Evolutionary conservation across 164 flowering plant genomes (phyloP).

Genomic region (Umbellularia californica): DNA sequence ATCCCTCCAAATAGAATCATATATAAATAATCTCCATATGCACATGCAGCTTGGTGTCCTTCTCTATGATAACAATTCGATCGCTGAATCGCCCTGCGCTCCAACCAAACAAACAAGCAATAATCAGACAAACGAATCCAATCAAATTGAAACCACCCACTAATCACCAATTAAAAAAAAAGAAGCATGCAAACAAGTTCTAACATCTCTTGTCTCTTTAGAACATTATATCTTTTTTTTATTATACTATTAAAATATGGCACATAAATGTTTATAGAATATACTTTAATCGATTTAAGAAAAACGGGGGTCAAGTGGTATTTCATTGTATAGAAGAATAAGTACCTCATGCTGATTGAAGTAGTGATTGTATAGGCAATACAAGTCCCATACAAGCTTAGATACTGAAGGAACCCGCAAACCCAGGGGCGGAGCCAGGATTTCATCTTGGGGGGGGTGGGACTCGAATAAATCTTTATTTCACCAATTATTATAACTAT

Average conservation of each 20-base stretch:
- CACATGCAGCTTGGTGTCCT: conserved; percentile 60
- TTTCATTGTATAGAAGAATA: background rate
- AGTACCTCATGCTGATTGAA: conserved; percentile 34
- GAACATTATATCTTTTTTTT: background rate
- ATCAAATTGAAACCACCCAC: background rate
- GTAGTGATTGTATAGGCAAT: conserved; percentile 38
- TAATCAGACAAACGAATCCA: background rate
- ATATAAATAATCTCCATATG: conserved; percentile 29
- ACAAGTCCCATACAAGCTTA: conserved; percentile 36
- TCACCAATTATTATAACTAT: too few relatives aligned
- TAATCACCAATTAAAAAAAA: background rate
- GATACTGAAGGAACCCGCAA: conserved; percentile 43
- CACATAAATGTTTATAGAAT: too few relatives aligned
- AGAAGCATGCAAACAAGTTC: background rate
- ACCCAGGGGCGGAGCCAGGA: too few relatives aligned
- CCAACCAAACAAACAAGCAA: background rate
- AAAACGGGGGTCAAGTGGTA: background rate
- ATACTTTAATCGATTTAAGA: too few relatives aligned
- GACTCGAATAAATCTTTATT: too few relatives aligned
- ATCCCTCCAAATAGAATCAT: conserved; percentile 69
- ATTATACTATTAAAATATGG: too few relatives aligned
- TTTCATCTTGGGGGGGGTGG: too few relatives aligned
- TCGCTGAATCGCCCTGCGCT: conserved; percentile 62
- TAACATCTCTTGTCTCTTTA: background rate
- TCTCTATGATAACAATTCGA: conserved; percentile 64